These are phyloP conservation scores for Fraxinus velutina DNA, from an alignment of 305 asterid species.

Conservation along the genomic window DNA sequence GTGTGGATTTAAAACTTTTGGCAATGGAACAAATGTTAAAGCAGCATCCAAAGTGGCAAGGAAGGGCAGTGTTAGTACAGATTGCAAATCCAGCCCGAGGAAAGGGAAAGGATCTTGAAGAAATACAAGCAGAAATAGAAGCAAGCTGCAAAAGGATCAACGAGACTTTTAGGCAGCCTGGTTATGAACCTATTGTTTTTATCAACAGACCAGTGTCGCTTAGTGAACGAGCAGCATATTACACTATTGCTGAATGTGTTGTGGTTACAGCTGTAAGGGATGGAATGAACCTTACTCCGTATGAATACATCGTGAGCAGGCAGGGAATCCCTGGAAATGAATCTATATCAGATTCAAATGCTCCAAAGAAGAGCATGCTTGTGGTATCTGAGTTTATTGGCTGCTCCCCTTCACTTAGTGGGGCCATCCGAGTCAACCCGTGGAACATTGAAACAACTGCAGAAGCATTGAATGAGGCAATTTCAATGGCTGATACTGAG, in stretches of 20 bases:
- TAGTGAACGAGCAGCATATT: slow-evolving; percentile 41
- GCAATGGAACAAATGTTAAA: slow-evolving; percentile 44
- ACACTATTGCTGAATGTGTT: slow-evolving; percentile 41
- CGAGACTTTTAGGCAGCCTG: slow-evolving; percentile 35
- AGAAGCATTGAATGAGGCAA: slow-evolving; percentile 46
- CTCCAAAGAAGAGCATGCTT: slow-evolving; percentile 40
- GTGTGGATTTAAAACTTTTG: slow-evolving; percentile 40
- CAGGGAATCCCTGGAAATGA: slow-evolving; percentile 35
- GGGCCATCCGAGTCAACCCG: slow-evolving; percentile 47
- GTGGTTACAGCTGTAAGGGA: slow-evolving; percentile 48
- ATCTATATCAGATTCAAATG: slow-evolving; percentile 21
- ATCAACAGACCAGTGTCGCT: slow-evolving; percentile 40
- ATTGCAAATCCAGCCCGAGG: slow-evolving; percentile 46
- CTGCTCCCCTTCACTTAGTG: slow-evolving; percentile 48
- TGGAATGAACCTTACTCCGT: slow-evolving; percentile 52
- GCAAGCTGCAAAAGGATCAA: slow-evolving; percentile 39
- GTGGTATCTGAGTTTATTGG: slow-evolving; percentile 51
- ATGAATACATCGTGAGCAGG: slow-evolving; percentile 43
- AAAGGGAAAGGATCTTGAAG: slow-evolving; percentile 47
- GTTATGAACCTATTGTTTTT: slow-evolving; percentile 45
- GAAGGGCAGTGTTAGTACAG: slow-evolving; percentile 43
- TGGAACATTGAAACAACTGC: slow-evolving; percentile 50
- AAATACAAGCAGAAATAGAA: slow-evolving; percentile 38
- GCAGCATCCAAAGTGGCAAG: slow-evolving; percentile 48
- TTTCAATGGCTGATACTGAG: slow-evolving; percentile 43